These are phyloP conservation scores for Paramecium caudatum DNA, from an alignment of 73 alveolate species.

Conservation along the genomic window DNA sequence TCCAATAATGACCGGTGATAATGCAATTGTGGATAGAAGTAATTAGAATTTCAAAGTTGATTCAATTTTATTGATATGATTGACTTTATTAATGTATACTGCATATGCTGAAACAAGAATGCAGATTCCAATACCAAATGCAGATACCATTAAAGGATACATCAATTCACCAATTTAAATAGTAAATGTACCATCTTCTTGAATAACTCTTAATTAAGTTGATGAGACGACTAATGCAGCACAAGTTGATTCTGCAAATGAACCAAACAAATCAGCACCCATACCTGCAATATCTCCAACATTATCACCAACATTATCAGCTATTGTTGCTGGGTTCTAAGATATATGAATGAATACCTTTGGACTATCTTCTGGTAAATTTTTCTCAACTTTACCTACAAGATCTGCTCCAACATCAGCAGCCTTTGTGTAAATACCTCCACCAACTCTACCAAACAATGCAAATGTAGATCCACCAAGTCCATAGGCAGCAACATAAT, in stretches of 20 bases:
- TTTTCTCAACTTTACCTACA: conserved; percentile 93
- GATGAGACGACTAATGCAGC: conserved; percentile 95
- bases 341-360: background rate
- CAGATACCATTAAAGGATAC: conserved; percentile 90
- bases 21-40: conserved; percentile 77
- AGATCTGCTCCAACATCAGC: conserved; percentile 98
- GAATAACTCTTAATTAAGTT: conserved; percentile 76
- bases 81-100: conserved; percentile 76
- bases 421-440: conserved; percentile 99
- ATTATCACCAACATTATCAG: conserved; percentile 94
- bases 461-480: conserved; percentile 99
- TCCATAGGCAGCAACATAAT: conserved; percentile 97
- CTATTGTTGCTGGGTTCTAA: conserved; percentile 93
- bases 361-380: conserved; percentile 91
- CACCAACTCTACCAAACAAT: conserved; percentile 99
- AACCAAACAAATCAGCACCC: conserved; percentile 97
- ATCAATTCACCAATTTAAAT: conserved; percentile 78
- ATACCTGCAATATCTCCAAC: conserved; percentile 95
- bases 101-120: conserved; percentile 77
- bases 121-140: conserved; percentile 80
- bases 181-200: background rate
- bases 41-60: conserved; percentile 75
- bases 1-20: conserved; percentile 78
- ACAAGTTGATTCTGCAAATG: conserved; percentile 96
- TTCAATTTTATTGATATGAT: conserved; percentile 80